Percentiles rank a stretch among this genome's conserved stretches.
Conservation (phyloP, 768 basidiomycete species). For the Phylloporus rhodoxanthus region DNA sequence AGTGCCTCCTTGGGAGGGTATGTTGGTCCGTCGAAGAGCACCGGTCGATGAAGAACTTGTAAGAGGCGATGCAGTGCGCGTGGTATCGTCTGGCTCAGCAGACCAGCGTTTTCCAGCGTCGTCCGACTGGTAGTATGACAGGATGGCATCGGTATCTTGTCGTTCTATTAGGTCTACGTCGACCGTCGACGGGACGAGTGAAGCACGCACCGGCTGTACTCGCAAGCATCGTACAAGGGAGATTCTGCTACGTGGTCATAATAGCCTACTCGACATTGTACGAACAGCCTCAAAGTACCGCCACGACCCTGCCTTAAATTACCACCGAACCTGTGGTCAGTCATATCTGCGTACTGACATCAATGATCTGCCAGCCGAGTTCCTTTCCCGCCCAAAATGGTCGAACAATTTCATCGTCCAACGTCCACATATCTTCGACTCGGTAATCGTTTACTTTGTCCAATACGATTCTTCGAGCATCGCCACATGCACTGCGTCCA, state of each 20-base stretch:
- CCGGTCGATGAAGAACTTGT: constrained; percentile 25
- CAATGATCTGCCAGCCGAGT: constrained; percentile 62
- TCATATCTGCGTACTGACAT: too few species aligned
- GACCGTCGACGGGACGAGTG: neutral
- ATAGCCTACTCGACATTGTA: too few species aligned
- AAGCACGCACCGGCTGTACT: constrained; percentile 16
- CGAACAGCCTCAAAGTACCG: constrained; percentile 16
- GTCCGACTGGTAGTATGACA: constrained; percentile 54
- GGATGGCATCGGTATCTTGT: constrained; percentile 39
- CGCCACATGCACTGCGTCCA: constrained; percentile 29
- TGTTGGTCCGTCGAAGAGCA: constrained; percentile 41
- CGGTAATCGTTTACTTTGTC: constrained; percentile 33
- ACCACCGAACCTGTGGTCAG: too few species aligned
- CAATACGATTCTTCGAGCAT: constrained; percentile 39
- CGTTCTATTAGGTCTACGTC: constrained; percentile 2
- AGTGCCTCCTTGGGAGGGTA: constrained; percentile 52
- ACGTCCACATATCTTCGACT: constrained; percentile 45
- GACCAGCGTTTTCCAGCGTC: constrained; percentile 35
- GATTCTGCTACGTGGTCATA: too few species aligned
- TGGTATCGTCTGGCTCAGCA: constrained; percentile 43
- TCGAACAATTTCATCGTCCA: constrained; percentile 48
- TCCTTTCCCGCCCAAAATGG: constrained; percentile 88
- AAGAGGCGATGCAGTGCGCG: constrained; percentile 24
- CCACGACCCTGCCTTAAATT: too few species aligned
- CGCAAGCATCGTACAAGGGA: constrained; percentile 10